phyloP scores from a whole-genome alignment of 768 basidiomycete species.

The Arthromyces matolae region DNA sequence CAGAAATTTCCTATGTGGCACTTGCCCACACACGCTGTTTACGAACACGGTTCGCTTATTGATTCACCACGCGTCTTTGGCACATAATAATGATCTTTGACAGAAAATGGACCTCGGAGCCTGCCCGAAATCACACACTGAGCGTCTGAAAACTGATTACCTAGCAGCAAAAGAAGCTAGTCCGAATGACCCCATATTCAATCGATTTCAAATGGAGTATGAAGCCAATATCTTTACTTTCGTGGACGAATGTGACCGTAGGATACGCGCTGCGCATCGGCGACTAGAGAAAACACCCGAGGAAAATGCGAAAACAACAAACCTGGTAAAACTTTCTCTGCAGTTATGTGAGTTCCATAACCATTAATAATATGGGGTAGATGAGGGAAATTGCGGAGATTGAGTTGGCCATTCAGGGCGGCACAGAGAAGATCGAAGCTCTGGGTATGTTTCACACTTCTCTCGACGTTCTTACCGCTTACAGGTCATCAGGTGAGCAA shows the following conservation, averaged over 20 bases:
- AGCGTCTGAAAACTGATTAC: slow-evolving; percentile 89
- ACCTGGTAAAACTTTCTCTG: slow-evolving; percentile 57
- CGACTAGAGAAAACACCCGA: slow-evolving; percentile 98
- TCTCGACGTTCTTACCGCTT: slow-evolving; percentile 23
- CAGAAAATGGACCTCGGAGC: slow-evolving; percentile 99
- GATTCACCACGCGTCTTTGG: not conserved
- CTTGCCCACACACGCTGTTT: slow-evolving; percentile 97
- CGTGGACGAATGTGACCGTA: slow-evolving; percentile 96
- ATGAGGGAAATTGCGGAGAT: slow-evolving; percentile 99
- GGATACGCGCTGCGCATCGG: slow-evolving; percentile 90
- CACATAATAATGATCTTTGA: slow-evolving; percentile 1
- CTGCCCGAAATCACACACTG: slow-evolving; percentile 95
- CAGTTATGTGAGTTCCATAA: not conserved
- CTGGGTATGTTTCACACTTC: slow-evolving; percentile 48
- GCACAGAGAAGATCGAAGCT: slow-evolving; percentile 96
- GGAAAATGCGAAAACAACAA: slow-evolving; percentile 98
- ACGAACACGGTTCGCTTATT: slow-evolving; percentile 83
- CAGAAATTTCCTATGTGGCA: slow-evolving; percentile 95
- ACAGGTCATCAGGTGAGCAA: slow-evolving; percentile 69
- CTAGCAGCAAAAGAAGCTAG: slow-evolving; percentile 71
- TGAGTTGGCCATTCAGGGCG: slow-evolving; percentile 96
- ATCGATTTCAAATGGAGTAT: slow-evolving; percentile 91
- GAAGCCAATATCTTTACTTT: slow-evolving; percentile 93
- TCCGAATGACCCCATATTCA: slow-evolving; percentile 78
- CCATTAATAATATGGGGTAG: slow-evolving; percentile 32